Evolutionary conservation across 1,139 yeast species (phyloP).

Genomic region (Scheffersomyces illinoinensis): DNA sequence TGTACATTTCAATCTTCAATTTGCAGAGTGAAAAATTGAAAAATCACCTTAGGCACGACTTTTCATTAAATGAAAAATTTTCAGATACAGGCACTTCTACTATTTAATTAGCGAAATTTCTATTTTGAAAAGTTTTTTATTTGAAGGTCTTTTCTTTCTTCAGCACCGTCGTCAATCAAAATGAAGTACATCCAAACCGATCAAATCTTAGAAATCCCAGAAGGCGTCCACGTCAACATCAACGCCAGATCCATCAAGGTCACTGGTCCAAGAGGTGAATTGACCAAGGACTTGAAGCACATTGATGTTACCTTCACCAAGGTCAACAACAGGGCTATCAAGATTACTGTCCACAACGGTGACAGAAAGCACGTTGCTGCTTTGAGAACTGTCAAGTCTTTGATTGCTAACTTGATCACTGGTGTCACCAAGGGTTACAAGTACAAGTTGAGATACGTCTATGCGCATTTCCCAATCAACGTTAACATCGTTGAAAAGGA

Average conservation of each 20-base stretch:
- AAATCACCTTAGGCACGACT: background rate
- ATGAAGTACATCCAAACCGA: slow-evolving; percentile 97
- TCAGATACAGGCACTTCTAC: background rate
- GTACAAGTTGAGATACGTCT: slow-evolving; percentile 99
- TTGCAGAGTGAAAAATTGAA: background rate
- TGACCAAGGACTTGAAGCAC: slow-evolving; percentile 90
- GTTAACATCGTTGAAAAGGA: slow-evolving; percentile 83
- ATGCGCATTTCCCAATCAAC: slow-evolving; percentile 99
- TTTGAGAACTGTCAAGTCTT: slow-evolving; percentile 96
- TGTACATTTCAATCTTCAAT: background rate
- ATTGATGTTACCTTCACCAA: slow-evolving; percentile 90
- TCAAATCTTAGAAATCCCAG: slow-evolving; percentile 90
- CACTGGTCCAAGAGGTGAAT: slow-evolving; percentile 97
- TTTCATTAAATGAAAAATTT: background rate
- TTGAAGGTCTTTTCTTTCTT: slow-evolving; percentile 5
- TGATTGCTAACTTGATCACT: slow-evolving; percentile 89
- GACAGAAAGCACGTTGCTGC: slow-evolving; percentile 99
- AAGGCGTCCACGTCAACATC: slow-evolving; percentile 88
- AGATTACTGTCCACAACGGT: slow-evolving; percentile 95
- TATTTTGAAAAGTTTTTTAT: slow-evolving; percentile 6
- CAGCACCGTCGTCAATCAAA: slow-evolving; percentile 19
- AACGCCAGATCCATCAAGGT: slow-evolving; percentile 91
- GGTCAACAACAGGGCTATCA: slow-evolving; percentile 69
- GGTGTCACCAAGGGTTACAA: slow-evolving; percentile 99
- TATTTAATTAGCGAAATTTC: background rate